These are phyloP conservation scores for Lecanicillium sp. DNA, from an alignment of 2,329 filamentous ascomycete species.

Conservation along the genomic window DNA sequence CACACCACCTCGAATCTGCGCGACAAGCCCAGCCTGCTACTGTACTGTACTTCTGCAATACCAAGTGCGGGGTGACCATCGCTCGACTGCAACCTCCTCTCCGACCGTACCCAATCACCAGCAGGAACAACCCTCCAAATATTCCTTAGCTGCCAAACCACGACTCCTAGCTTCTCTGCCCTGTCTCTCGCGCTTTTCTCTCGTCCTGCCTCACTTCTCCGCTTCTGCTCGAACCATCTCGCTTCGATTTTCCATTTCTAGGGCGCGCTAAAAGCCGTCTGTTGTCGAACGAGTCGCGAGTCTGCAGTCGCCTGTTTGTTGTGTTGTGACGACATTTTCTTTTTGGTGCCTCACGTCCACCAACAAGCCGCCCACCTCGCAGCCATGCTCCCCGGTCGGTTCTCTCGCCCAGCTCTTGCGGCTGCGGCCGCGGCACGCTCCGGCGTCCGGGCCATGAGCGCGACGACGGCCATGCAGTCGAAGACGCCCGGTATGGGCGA, in stretches of 20 bases:
- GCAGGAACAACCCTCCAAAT: conserved; percentile 10
- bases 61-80: conserved; percentile 15
- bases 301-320: neutral
- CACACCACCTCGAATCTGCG: conserved; percentile 12
- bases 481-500: conserved; percentile 77
- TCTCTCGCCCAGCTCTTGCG: conserved; percentile 38
- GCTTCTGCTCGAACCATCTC: conserved; percentile 1
- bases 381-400: conserved; percentile 45
- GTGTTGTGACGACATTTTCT: conserved; percentile 6
- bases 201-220: neutral
- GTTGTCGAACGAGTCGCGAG: neutral
- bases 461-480: conserved; percentile 37
- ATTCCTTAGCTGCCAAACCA: conserved; percentile 1
- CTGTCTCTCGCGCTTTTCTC: conserved; percentile 4
- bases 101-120: conserved; percentile 9
- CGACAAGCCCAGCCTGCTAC: conserved; percentile 1
- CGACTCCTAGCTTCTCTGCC: conserved; percentile 9
- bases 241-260: conserved; percentile 6
- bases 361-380: conserved; percentile 18
- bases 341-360: conserved; percentile 2
- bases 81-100: conserved; percentile 13
- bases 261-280: conserved; percentile 4
- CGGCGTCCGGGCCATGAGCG: conserved; percentile 51
- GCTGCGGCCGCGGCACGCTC: conserved; percentile 40
- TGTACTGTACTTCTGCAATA: conserved; percentile 8